Percentiles rank a stretch among this genome's conserved stretches.
phyloP scores from a whole-genome alignment of 352 stramenopile genomes.

The Globisporangium cederbergense region DNA sequence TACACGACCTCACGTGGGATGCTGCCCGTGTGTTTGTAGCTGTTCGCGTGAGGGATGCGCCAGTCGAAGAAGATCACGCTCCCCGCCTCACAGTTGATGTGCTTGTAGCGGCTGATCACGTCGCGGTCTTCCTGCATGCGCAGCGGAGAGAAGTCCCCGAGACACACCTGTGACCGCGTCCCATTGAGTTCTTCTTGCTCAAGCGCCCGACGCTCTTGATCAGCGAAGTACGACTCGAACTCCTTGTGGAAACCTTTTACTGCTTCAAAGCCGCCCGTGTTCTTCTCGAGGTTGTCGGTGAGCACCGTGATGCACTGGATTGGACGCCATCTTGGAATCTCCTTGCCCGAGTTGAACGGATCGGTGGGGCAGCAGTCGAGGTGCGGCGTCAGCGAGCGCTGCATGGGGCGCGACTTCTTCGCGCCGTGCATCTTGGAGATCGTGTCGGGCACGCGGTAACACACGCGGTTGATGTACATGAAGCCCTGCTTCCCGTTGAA shows the following conservation, averaged over 20 bases:
- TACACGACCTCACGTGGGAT: conserved; percentile 81
- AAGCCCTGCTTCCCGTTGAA: conserved; percentile 74
- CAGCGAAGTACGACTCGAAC: conserved; percentile 62
- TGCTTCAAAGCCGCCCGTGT: conserved; percentile 85
- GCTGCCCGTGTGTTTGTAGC: conserved; percentile 61
- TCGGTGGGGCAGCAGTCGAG: conserved; percentile 84
- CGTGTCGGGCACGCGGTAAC: conserved; percentile 68
- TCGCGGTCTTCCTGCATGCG: conserved; percentile 79
- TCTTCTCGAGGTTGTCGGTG: conserved; percentile 55
- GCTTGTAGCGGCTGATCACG: conserved; percentile 71
- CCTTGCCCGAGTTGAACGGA: conserved; percentile 69
- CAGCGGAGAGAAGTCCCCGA: conserved; percentile 86
- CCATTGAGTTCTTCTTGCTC: conserved; percentile 10
- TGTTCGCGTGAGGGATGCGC: conserved; percentile 86
- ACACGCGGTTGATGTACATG: conserved; percentile 88
- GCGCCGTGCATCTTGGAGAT: conserved; percentile 57
- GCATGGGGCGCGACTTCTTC: conserved; percentile 77
- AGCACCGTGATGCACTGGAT: conserved; percentile 89
- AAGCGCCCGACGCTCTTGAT: conserved; percentile 15
- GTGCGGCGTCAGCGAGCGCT: conserved; percentile 85
- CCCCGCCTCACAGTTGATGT: conserved; percentile 55
- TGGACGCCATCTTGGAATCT: conserved; percentile 75
- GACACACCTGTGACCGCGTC: conserved; percentile 64
- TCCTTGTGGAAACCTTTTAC: conserved; percentile 85
- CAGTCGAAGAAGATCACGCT: conserved; percentile 89